These are phyloP conservation scores for Geopyxis carbonaria DNA, from an alignment of 495 filamentous ascomycete species.

Conservation along the genomic window DNA sequence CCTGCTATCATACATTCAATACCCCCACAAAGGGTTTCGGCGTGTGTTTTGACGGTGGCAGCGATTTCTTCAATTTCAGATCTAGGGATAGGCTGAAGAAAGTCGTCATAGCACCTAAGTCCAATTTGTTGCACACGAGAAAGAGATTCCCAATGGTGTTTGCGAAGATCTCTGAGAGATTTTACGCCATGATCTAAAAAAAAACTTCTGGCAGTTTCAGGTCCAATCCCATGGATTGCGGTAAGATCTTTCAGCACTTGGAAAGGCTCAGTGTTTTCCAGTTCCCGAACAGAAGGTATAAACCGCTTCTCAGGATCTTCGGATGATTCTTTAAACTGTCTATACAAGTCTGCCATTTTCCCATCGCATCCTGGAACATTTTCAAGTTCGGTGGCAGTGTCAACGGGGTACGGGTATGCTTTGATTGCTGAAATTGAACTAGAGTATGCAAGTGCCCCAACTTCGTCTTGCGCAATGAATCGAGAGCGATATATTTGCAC, in stretches of 20 bases:
- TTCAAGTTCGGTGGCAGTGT: conserved; percentile 41
- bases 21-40: conserved; percentile 34
- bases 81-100: conserved; percentile 49
- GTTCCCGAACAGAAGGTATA: conserved; percentile 44
- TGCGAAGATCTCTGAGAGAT: conserved; percentile 67
- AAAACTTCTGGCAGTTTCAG: conserved; percentile 65
- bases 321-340: conserved; percentile 47
- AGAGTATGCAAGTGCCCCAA: conserved; percentile 76
- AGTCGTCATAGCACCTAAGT: conserved; percentile 87
- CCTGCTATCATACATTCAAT: conserved; percentile 65
- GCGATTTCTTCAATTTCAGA: conserved; percentile 57
- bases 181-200: conserved; percentile 61
- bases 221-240: conserved; percentile 79
- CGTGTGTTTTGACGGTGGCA: conserved; percentile 42
- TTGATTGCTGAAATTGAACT: conserved; percentile 67
- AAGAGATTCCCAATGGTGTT: conserved; percentile 60
- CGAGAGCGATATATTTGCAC: conserved; percentile 57
- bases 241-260: conserved; percentile 50
- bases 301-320: conserved; percentile 28
- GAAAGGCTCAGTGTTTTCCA: conserved; percentile 47
- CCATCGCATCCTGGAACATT: conserved; percentile 62
- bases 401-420: conserved; percentile 57
- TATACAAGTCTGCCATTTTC: conserved; percentile 64
- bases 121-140: conserved; percentile 80
- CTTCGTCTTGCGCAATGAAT: conserved; percentile 50